Evolutionary conservation across 225 moss, liverwort and hornwort species (phyloP), one percentile per base, ranked within the genome.

Genomic region (Polytrichum commune): DNA sequence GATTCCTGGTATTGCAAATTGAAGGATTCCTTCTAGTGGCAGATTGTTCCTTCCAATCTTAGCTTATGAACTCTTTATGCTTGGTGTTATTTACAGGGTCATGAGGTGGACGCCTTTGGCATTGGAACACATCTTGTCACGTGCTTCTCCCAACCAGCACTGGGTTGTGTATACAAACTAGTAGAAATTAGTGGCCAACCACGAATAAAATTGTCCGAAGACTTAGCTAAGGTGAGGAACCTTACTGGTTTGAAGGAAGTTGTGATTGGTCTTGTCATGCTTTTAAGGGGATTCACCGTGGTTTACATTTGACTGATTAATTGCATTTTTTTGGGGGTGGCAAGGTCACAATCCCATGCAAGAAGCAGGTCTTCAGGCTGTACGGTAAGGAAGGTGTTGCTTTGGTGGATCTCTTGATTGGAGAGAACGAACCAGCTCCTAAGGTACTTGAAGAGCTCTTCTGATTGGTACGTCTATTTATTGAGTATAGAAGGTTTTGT

Each of bases 291-390:
- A 23, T 20, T 57, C n/a, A 22, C 58, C 7, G n/a, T 22, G 58
- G 8, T 23, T 8, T 22, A 19, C n/a, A 66, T 20, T 22, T 6
- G 13, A n/a, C 66, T 66, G 33, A 66, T n/a, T n/a, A 19, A 25
- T 19, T 10, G 23, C 9, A 19, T 8, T 35, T 5, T 5, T 70
- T 2, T 66, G 29, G 38, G 8, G 67, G 60, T 73, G 63, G 60
- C 66, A 97, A 38, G 94, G 94, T 94, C 55, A 98, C 97, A 46
- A 98, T 98, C 29, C 97, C 97, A n/a, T 91, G 97, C 72, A 98
- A 94, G 78, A 98, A 98, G 77, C 85, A 83, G 72, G 85, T 86
- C 33, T 98, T 88, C 69, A 80, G 97, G 73, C 85, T 98, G 63
- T 98, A 88, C 76, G 94, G 97, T 19, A 85, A 76, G 68, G 92